Evolutionary conservation across 768 basidiomycete genomes (phyloP), one percentile per base, ranked within the genome.

Genomic region (Suillus weaverae): DNA sequence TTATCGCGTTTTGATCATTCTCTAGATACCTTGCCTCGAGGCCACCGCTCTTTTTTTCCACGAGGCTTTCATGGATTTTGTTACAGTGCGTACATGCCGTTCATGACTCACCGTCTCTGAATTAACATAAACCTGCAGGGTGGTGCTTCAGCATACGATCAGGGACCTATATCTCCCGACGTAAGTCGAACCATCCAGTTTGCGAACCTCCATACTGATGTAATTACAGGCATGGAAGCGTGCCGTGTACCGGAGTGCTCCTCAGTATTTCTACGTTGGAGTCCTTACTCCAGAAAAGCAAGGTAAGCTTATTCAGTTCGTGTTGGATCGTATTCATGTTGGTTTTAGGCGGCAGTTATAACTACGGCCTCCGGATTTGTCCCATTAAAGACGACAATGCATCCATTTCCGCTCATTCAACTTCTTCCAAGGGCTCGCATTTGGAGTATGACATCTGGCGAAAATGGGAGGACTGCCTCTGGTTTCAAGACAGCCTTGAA

Each of bases 381-480:
- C 81, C 89, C 18, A 72, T 85, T 61, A 67, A 69, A 43, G 70
- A 67, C 26, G 77, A 78, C 9, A 73, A 83, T 63, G 71, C 76
- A 30, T 74, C 71, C 20, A 48, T 64, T 32, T 43, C 46, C 30
- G 64, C 70, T 5, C 66, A 61, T 13, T 60, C 68, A 3, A 66
- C 65, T 14, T 69, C 76, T 9, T 81, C 83, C 6, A 62, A 71
- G 38, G 70, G 69, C 20, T 77, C 76, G 2, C 64, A 76, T 54
- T 70, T 74, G 10, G 86, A 86, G 64, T 94, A 94, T 70, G 88
- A 89, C 16, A 80, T 94, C 43, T 92, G 90, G 86, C 81, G 92
- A 33, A 80, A 83, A 54, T 94, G 92, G 92, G 92, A 92, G 64
- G 92, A 94, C 69, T 92, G 90, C 64, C 78, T 94, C 11, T 85